Base-by-base conservation (phyloP, 2,329 filamentous ascomycete species). In the Fusarium pininemorale region DNA sequence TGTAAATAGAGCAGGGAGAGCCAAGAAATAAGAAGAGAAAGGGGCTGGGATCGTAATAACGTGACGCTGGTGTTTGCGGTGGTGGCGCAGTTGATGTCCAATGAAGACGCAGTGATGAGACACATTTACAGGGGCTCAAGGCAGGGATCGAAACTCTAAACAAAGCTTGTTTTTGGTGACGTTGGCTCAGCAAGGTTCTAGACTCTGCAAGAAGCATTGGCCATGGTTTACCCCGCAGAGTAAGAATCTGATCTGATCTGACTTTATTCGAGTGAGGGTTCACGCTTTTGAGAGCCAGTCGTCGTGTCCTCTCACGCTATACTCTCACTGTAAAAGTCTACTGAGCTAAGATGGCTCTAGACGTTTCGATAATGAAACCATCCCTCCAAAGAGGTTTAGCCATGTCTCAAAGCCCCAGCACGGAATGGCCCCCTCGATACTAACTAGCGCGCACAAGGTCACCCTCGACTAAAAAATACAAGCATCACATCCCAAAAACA, bases 141-240 rank as follows among this genome's bases (percentile, higher is more conserved):
- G 67, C 68, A 58, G 58, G 60, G 55, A 61, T 74, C n/a, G 24
- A 30, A 61, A 74, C 67, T 65, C 50, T 62, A 74, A 73, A 48
- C 48, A 71, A 74, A 74, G 72, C 71, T 72, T 59, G 71, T 62
- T 72, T 72, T 69, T 55, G 38, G 26, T 53, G n/a, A n/a, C 37
- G 14, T 50, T n/a, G 11, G 56, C 24, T 39, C 38, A 39, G n/a
- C 66, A 71, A 59, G 71, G 71, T 39, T 72, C 48, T 41, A 39
- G 26, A n/a, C 30, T 47, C 2, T 12, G 5, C 22, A 3, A 13
- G 24, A 32, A 30, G 37, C 26, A 30, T 55, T 28, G 37, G 24
- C 35, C 37, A 39, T n/a, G 12, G 3, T 56, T 12, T 35, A 35
- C 39, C 28, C 55, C 44, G 55, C 41, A 58, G 55, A 58, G 38